Base-by-base conservation (phyloP, 2,329 filamentous ascomycete genomes). In the Aspergillaceae sp. region DNA sequence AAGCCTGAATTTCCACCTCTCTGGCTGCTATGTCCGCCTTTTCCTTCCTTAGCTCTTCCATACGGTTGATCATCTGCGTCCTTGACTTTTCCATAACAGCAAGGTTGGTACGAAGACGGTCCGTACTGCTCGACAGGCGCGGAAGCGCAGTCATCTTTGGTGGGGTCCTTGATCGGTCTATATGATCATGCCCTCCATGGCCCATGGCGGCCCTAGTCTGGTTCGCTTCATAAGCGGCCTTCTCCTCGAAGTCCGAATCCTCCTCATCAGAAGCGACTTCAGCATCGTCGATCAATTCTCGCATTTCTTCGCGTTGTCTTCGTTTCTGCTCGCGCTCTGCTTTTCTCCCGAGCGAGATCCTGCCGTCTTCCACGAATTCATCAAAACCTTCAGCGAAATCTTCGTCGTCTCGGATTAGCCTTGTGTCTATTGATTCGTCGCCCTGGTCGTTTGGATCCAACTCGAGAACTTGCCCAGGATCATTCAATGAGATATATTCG, bases 351-450 rank as follows among this genome's bases (percentile, higher is more conserved):
- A 96, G 74, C 1, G 86, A 79, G 7, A 96, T 79, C 5, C 80
- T 80, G 6, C 86, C 88, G 60, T 95, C 87, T 36, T 92, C 86
- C 6, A 92, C 87, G 57, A 87, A 95, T 45, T 91, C 84, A 49
- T 97, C 91, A 56, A 94, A 97, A 0, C 89, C 90, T 68, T 97
- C 92, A 34, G 86, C 87, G 0, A 96, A 77, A 59, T 97, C 88
- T 62, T 97, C 91, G 56, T 97, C 91, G 32, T 96, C 89, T 37
- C 77, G 79, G 4, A 89, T 78, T 2, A 97, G 76, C 1, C 91
- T 78, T 4, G 84, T 86, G 50, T 89, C 78, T 32, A 80, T 77
- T 53, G 84, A 80, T 56, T 83, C 80, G 52, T 80, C 80, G 56
- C 80, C 79, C 11, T 71, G 68, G 43, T 74, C 69, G 2, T 76